These are phyloP conservation scores for Odontarrhena argentea DNA, from an alignment of 345 rosid species.

Conservation along the genomic window DNA sequence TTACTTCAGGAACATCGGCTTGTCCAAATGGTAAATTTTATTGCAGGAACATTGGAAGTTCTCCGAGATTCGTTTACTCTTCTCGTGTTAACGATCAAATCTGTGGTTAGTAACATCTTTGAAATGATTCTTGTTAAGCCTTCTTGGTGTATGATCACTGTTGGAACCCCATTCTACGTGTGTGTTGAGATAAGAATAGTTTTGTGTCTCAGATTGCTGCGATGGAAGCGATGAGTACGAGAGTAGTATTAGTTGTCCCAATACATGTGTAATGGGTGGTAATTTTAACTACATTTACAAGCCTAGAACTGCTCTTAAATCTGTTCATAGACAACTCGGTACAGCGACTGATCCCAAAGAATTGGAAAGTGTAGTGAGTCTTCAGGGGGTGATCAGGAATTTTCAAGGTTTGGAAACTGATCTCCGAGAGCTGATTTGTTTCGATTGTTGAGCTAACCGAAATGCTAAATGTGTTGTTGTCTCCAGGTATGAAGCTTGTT, in stretches of 20 bases:
- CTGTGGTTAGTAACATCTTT: slow-evolving; percentile 39
- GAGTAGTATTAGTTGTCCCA: slow-evolving; percentile 37
- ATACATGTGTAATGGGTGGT: slow-evolving; percentile 57
- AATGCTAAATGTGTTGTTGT: slow-evolving; percentile 19
- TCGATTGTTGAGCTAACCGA: not conserved
- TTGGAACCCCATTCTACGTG: not conserved
- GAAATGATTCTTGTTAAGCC: not conserved
- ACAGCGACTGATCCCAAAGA: slow-evolving; percentile 37
- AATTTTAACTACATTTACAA: slow-evolving; percentile 61
- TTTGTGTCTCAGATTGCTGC: slow-evolving; percentile 39
- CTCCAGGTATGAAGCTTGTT: slow-evolving; percentile 56
- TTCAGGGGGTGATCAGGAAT: slow-evolving; percentile 38
- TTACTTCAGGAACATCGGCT: slow-evolving; percentile 61
- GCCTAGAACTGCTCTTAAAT: slow-evolving; percentile 37
- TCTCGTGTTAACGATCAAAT: slow-evolving; percentile 45
- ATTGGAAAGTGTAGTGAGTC: not conserved
- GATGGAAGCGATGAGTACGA: slow-evolving; percentile 47
- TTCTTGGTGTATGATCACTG: not conserved
- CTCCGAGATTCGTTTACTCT: slow-evolving; percentile 42
- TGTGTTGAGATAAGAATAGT: not conserved
- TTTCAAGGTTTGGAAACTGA: slow-evolving; percentile 41
- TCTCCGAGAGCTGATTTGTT: slow-evolving; percentile 38
- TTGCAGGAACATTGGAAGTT: slow-evolving; percentile 42
- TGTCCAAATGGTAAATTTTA: slow-evolving; percentile 44
- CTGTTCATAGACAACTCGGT: slow-evolving; percentile 30